Evolutionary conservation across 352 stramenopile species (phyloP).

Genomic region (Globisporangium cystogenes): DNA sequence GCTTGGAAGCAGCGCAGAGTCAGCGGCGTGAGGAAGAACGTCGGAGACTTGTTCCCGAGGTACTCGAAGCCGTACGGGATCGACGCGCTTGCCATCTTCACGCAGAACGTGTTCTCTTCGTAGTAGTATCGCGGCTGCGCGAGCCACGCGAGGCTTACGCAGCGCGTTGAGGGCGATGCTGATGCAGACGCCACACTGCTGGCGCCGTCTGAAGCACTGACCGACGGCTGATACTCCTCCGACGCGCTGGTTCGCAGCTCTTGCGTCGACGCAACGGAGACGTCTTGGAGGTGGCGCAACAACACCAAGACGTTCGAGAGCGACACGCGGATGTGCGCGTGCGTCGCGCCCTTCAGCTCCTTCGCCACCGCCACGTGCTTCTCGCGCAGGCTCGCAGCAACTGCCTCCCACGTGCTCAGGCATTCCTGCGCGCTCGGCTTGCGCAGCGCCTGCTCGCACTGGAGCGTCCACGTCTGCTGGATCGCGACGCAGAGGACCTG

Average conservation of each 20-base stretch:
- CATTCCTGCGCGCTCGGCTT: slow-evolving; percentile 13
- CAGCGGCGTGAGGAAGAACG: slow-evolving; percentile 43
- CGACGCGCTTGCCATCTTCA: slow-evolving; percentile 43
- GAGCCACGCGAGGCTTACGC: slow-evolving; percentile 40
- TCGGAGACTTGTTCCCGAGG: slow-evolving; percentile 33
- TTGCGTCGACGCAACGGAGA: slow-evolving; percentile 23
- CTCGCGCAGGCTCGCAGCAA: slow-evolving; percentile 23
- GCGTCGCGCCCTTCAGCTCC: slow-evolving; percentile 44
- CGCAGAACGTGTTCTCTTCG: slow-evolving; percentile 37
- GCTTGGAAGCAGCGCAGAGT: slow-evolving; percentile 59
- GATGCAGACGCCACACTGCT: neutral
- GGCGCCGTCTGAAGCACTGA: neutral
- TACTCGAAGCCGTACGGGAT: slow-evolving; percentile 74
- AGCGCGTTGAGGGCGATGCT: neutral
- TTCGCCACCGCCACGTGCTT: slow-evolving; percentile 30
- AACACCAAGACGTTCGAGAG: slow-evolving; percentile 47
- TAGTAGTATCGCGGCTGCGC: slow-evolving; percentile 65
- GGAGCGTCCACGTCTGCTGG: slow-evolving; percentile 45
- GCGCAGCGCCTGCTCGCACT: slow-evolving; percentile 45
- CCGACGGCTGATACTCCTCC: neutral
- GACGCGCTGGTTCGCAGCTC: slow-evolving; percentile 17
- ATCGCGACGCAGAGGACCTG: slow-evolving; percentile 59
- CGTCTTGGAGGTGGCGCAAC: slow-evolving; percentile 45
- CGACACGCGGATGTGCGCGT: slow-evolving; percentile 22
- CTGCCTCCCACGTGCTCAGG: slow-evolving; percentile 22